Percentiles rank a stretch among this genome's conserved stretches.
These are phyloP conservation scores for Boletus semigastroideus DNA, from an alignment of 1,284 basidiomycete genomes.

Conservation along the genomic window DNA sequence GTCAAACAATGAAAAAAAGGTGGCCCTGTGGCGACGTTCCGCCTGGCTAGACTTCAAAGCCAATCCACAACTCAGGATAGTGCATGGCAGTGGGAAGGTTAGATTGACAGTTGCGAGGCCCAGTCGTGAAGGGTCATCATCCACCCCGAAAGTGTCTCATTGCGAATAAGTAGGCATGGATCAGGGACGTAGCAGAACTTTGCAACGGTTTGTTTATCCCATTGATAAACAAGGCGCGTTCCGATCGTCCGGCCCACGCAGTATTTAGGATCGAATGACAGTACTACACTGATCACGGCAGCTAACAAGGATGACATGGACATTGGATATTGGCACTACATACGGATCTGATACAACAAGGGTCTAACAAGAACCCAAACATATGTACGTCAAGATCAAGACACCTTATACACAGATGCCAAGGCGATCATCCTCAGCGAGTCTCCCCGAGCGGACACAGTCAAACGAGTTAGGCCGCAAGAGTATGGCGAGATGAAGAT, in stretches of 20 bases:
- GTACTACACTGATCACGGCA: too few relatives aligned
- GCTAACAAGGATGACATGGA: too few relatives aligned
- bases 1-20: too few relatives aligned
- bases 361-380: background rate
- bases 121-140: background rate
- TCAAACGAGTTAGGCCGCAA: background rate
- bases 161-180: background rate
- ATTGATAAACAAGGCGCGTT: background rate
- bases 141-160: background rate
- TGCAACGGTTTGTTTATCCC: background rate
- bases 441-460: background rate
- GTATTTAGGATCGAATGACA: too few relatives aligned
- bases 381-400: background rate
- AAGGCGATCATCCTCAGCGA: background rate
- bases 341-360: background rate
- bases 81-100: background rate
- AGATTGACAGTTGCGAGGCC: background rate
- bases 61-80: background rate
- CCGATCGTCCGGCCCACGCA: background rate
- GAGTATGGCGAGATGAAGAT: slow-evolving; percentile 11
- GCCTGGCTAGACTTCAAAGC: background rate
- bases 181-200: background rate
- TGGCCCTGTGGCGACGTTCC: too few relatives aligned
- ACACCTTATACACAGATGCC: background rate
- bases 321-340: too few relatives aligned